These are phyloP conservation scores for Epichloe elymi DNA, from an alignment of 2,329 filamentous ascomycete genomes.

Conservation along the genomic window DNA sequence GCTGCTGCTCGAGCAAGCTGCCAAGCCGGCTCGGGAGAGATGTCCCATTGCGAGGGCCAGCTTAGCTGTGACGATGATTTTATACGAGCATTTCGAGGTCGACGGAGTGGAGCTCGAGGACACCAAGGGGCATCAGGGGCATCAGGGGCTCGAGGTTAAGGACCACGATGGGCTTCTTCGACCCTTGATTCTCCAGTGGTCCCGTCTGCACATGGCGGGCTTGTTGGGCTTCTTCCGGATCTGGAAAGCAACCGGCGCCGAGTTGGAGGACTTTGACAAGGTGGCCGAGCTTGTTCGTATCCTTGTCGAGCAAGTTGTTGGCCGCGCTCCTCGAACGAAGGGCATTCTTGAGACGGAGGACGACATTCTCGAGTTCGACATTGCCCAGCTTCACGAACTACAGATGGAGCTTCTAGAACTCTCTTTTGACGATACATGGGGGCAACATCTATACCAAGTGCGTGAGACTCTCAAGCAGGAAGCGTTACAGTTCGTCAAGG, in stretches of 20 bases:
- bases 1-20: slow-evolving; percentile 76
- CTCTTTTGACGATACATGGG: slow-evolving; percentile 92
- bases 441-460: slow-evolving; percentile 77
- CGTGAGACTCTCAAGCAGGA: slow-evolving; percentile 84
- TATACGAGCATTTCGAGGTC: slow-evolving; percentile 94
- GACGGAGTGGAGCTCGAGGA: slow-evolving; percentile 74
- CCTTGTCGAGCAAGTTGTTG: slow-evolving; percentile 77
- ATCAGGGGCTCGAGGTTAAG: slow-evolving; percentile 60
- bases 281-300: slow-evolving; percentile 85
- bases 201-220: slow-evolving; percentile 71
- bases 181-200: slow-evolving; percentile 86
- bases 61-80: slow-evolving; percentile 69
- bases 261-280: slow-evolving; percentile 81
- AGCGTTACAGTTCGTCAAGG: slow-evolving; percentile 90
- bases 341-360: slow-evolving; percentile 82
- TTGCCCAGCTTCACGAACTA: slow-evolving; percentile 61
- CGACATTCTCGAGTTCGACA: slow-evolving; percentile 74
- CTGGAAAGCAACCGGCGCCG: slow-evolving; percentile 83
- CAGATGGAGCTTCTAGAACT: slow-evolving; percentile 90
- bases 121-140: slow-evolving; percentile 58
- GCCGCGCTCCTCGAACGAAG: slow-evolving; percentile 66
- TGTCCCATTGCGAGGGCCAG: slow-evolving; percentile 83
- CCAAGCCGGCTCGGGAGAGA: slow-evolving; percentile 54
- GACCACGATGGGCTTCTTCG: slow-evolving; percentile 79
- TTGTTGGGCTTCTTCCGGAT: slow-evolving; percentile 79